Evolutionary conservation across 177 flowering plant genomes (phyloP).

Genomic region (Vitis hybrid): DNA sequence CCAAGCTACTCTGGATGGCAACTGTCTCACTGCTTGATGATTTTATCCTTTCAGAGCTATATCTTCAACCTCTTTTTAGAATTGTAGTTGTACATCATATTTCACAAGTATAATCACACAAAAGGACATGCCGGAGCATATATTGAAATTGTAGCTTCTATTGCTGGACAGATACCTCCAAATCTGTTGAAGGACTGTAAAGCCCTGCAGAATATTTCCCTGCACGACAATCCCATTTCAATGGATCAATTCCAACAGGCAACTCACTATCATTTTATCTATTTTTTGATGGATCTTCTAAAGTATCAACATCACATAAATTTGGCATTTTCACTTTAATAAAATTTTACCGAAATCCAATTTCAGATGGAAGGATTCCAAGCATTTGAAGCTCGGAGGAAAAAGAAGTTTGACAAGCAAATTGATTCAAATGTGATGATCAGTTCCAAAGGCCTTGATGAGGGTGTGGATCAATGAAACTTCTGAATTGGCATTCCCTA

Average conservation of each 20-base stretch:
- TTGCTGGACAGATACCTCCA: conserved; percentile 63
- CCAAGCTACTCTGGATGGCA: too few species aligned
- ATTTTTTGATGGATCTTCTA: not conserved
- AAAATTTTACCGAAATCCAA: not conserved
- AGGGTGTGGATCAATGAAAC: conserved; percentile 79
- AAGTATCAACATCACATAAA: not conserved
- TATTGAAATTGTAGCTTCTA: not conserved
- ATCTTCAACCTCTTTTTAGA: too few species aligned
- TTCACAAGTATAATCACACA: not conserved
- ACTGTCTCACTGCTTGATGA: too few species aligned
- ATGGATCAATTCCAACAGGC: conserved; percentile 96
- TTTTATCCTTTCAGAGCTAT: too few species aligned
- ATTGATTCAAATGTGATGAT: conserved; percentile 98
- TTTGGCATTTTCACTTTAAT: not conserved
- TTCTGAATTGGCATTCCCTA: not conserved
- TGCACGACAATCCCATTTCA: conserved; percentile 88
- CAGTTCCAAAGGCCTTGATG: conserved; percentile 90
- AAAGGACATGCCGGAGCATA: not conserved
- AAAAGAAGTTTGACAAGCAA: conserved; percentile 95
- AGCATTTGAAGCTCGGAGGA: conserved; percentile 91
- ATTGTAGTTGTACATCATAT: not conserved
- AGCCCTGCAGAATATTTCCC: conserved; percentile 78
- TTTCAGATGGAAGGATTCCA: conserved; percentile 86
- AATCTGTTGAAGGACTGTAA: conserved; percentile 83
- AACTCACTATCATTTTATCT: conserved; percentile 5